phyloP scores from a whole-genome alignment of 2,329 filamentous ascomycete species.

The Nemania sp. region DNA sequence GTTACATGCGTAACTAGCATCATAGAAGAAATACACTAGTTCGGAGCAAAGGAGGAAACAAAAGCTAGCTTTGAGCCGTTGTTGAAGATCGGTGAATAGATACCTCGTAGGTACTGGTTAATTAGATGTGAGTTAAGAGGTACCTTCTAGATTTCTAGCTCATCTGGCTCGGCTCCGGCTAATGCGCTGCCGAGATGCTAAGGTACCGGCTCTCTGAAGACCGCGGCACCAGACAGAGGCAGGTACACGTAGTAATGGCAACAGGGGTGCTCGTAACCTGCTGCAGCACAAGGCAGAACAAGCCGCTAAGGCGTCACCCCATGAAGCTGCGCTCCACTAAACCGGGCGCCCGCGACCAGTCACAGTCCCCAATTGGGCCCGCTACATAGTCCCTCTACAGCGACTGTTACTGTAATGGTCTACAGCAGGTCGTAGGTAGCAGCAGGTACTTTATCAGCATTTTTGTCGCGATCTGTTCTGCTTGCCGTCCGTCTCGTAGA shows the following conservation, averaged over 20 bases:
- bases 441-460: slow-evolving; percentile 19
- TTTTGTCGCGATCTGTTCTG: slow-evolving; percentile 37
- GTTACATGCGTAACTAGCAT: background rate
- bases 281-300: background rate
- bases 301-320: slow-evolving; percentile 25
- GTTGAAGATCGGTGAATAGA: no score
- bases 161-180: no score
- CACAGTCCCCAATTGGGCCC: slow-evolving; percentile 33
- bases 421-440: no score
- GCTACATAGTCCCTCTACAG: slow-evolving; percentile 18
- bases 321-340: slow-evolving; percentile 22
- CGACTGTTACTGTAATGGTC: slow-evolving; percentile 19
- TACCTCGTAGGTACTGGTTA: no score
- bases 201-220: no score
- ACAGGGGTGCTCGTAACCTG: no score
- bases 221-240: no score
- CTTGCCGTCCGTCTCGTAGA: slow-evolving; percentile 18
- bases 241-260: no score
- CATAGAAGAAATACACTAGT: background rate
- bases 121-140: no score
- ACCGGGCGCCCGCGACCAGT: slow-evolving; percentile 26
- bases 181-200: no score
- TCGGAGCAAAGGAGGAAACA: background rate
- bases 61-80: no score
- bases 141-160: no score